A percentile compares a stretch with the other conserved stretches of the same genome.
Conservation (phyloP, 1,284 basidiomycete genomes). For the Puccinia novopanici region DNA sequence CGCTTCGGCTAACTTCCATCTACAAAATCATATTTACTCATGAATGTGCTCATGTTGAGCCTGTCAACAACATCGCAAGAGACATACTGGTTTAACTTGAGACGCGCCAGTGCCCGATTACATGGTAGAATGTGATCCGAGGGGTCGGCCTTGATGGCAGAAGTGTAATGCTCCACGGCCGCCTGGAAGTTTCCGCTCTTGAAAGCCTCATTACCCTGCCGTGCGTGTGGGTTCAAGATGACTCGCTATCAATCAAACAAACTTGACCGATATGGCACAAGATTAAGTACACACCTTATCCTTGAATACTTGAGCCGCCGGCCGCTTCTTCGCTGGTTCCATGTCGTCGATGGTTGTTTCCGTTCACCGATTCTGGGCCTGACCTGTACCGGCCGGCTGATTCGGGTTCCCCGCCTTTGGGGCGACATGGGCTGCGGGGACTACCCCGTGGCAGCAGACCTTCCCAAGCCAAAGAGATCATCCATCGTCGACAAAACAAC, state of each 20-base stretch:
- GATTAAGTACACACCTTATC: too few species aligned
- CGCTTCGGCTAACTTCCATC: conserved; percentile 29
- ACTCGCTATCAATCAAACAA: background rate
- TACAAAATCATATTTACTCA: background rate
- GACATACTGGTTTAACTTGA: conserved; percentile 24
- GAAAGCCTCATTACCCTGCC: conserved; percentile 36
- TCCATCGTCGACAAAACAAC: background rate
- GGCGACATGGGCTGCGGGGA: too few species aligned
- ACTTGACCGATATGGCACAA: too few species aligned
- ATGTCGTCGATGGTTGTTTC: background rate
- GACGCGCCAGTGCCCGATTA: conserved; percentile 25
- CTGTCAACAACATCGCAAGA: background rate
- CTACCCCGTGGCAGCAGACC: too few species aligned
- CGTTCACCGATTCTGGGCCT: background rate
- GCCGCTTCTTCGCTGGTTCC: background rate
- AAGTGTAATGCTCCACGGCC: conserved; percentile 31
- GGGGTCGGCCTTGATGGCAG: conserved; percentile 27
- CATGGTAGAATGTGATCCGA: conserved; percentile 17
- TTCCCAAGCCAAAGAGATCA: too few species aligned
- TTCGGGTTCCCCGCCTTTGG: too few species aligned
- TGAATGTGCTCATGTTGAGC: too few species aligned
- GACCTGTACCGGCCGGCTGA: too few species aligned
- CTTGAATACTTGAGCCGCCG: conserved; percentile 16
- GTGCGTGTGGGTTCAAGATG: too few species aligned
- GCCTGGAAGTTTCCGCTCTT: conserved; percentile 8